Base-by-base conservation (phyloP, 1,139 yeast genomes). In the Hansenula anomala region DNA sequence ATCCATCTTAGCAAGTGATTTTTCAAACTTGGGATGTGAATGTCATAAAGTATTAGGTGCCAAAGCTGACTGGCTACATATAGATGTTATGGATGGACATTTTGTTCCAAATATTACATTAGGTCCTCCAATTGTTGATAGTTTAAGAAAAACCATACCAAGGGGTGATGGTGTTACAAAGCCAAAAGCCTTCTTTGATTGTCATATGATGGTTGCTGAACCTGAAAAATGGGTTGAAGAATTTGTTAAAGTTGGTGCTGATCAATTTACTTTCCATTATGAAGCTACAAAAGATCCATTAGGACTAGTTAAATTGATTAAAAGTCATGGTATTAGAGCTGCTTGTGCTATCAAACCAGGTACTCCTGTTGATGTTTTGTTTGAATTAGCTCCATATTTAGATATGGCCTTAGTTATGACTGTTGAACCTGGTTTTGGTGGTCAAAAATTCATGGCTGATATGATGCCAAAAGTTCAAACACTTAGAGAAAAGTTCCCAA, bases 381-480 rank as follows among this genome's bases (percentile, higher is more conserved):
- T 71, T 55, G 92, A 87, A 24, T 66, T 87, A 49, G 94, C 81
- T 25, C 81, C 83, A 40, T 68, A 78, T 48, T 70, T 92, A 52
- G 97, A 94, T 60, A 86, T 92, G 96, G 92, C 89, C 9, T 72
- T 92, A 45, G 83, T 92, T 38, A 94, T 92, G 98, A 92, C 98
- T 4, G 98, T 92, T 33, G 98, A 92, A 63, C 98, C 98, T 9
- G 98, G 98, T 1, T 92, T 92, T 58, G 98, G 98, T 27, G 99
- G 99, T 36, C 99, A 92, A 64, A 85, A 84, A 62, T 94, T 92
- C 70, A 89, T 87, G 96, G 70, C 78, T 14, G 86, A 81, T 46
- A 90, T 90, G 96, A 90, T 92, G 97, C 87, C 94, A 45, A 92
- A 92, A 66, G 97, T 92, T 34, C 81, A 78, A 54, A 70, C 69